Conservation (phyloP, 1,284 basidiomycete species). For the Cutaneotrichosporon dermatis region DNA sequence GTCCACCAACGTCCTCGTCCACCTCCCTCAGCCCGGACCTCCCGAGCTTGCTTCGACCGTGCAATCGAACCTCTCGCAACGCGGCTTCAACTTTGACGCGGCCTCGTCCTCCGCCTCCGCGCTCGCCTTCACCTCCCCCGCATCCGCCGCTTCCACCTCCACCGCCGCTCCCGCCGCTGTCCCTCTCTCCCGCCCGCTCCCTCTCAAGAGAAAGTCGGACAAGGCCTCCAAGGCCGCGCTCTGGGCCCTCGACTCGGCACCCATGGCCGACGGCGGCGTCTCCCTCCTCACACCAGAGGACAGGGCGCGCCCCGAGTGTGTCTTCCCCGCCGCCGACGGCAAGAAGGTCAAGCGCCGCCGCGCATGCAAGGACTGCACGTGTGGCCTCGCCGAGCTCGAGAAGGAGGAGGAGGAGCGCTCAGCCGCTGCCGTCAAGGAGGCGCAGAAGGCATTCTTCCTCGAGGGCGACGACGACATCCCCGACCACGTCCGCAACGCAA, state of each 20-base stretch:
- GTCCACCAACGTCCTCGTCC: slow-evolving; percentile 37
- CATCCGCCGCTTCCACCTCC: slow-evolving; percentile 15
- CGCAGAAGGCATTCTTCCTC: slow-evolving; percentile 42
- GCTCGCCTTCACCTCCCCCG: slow-evolving; percentile 26
- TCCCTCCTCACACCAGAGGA: slow-evolving; percentile 54
- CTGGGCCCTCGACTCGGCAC: slow-evolving; percentile 46
- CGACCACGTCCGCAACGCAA: slow-evolving; percentile 34
- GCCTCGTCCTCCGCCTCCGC: slow-evolving; percentile 26
- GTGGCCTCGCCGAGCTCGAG: slow-evolving; percentile 87
- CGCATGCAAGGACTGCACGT: slow-evolving; percentile 92
- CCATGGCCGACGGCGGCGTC: slow-evolving; percentile 48
- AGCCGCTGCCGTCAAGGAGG: slow-evolving; percentile 38
- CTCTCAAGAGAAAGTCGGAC: slow-evolving; percentile 32
- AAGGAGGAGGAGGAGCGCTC: slow-evolving; percentile 62
- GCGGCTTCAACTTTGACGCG: slow-evolving; percentile 28
- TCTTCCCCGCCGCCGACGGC: slow-evolving; percentile 39
- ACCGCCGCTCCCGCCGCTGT: slow-evolving; percentile 12
- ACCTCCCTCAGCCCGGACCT: slow-evolving; percentile 31
- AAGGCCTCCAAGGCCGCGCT: slow-evolving; percentile 46
- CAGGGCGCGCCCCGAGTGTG: slow-evolving; percentile 50
- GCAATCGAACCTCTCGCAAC: slow-evolving; percentile 19
- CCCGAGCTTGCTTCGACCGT: slow-evolving; percentile 21
- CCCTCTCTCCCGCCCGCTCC: slow-evolving; percentile 29
- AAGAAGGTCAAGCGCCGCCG: slow-evolving; percentile 51
- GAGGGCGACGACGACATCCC: slow-evolving; percentile 50